Percentiles rank a stretch among this genome's conserved stretches.
phyloP scores from a whole-genome alignment of 176 grass and related monocot genomes.

The Otatea glauca region DNA sequence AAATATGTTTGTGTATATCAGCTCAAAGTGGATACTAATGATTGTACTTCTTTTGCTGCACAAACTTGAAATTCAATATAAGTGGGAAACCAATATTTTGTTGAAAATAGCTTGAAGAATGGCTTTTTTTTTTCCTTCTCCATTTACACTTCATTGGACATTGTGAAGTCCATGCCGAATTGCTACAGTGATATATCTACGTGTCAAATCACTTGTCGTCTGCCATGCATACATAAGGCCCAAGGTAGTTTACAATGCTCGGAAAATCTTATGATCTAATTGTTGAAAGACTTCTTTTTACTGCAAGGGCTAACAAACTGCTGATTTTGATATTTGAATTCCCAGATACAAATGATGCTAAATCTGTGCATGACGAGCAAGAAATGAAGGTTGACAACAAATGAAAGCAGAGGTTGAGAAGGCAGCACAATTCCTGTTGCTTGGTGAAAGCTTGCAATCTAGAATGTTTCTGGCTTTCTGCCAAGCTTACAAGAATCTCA shows the following conservation, averaged over 20 bases:
- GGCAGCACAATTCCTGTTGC: not conserved
- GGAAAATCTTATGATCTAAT: not conserved
- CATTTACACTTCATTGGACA: not conserved
- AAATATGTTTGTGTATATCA: not conserved
- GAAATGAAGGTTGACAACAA: conserved; percentile 38
- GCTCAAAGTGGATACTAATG: not conserved
- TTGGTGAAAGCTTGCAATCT: conserved; percentile 15
- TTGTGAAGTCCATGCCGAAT: not conserved
- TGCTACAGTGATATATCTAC: not conserved
- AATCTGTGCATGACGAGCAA: conserved; percentile 6
- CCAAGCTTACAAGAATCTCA: conserved; percentile 7
- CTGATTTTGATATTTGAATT: conserved; percentile 27
- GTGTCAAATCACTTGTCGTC: conserved; percentile 13
- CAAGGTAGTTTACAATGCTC: not conserved
- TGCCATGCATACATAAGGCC: not conserved
- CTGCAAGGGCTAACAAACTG: conserved; percentile 27
- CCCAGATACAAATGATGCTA: conserved; percentile 32
- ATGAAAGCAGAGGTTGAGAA: conserved; percentile 25
- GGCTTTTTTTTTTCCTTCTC: not conserved
- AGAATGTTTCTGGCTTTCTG: conserved; percentile 23
- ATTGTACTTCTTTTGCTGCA: conserved; percentile 8
- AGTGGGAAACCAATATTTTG: conserved; percentile 3
- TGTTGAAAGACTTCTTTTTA: not conserved
- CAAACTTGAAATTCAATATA: not conserved
- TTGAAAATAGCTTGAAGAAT: not conserved